Evolutionary conservation across 2,329 filamentous ascomycete species (phyloP).

Genomic region (Aspergillus tamarii): DNA sequence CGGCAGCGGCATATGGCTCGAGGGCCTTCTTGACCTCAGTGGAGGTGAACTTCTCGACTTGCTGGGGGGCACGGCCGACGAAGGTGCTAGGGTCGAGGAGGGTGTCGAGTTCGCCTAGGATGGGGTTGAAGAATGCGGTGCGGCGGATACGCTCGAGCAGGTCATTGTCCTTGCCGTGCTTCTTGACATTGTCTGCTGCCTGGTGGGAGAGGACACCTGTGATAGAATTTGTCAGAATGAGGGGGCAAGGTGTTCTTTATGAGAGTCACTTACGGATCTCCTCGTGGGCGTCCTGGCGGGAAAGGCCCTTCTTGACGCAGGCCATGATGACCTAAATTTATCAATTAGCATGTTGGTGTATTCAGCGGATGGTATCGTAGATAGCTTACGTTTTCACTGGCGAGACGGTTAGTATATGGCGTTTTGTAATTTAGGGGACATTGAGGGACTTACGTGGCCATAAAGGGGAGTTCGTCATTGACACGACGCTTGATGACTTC

Average conservation of each 20-base stretch:
- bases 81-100: constrained; percentile 68
- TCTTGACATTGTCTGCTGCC: constrained; percentile 71
- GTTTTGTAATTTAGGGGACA: not conserved
- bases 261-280: constrained; percentile 63
- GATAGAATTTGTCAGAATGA: constrained; percentile 20
- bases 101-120: constrained; percentile 69
- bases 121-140: constrained; percentile 72
- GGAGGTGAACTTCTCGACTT: constrained; percentile 57
- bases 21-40: constrained; percentile 54
- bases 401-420: constrained; percentile 21
- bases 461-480: constrained; percentile 81
- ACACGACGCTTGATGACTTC: constrained; percentile 69
- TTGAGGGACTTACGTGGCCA: constrained; percentile 62
- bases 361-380: not conserved
- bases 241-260: not conserved
- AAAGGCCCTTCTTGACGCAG: constrained; percentile 69
- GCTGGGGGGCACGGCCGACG: constrained; percentile 58
- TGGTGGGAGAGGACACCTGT: constrained; percentile 71
- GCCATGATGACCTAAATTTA: constrained; percentile 72
- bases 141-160: constrained; percentile 75
- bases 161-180: constrained; percentile 76
- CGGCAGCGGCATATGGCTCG: constrained; percentile 48
- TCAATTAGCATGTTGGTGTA: constrained; percentile 34
- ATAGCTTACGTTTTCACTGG: constrained; percentile 37
- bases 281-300: constrained; percentile 82